Evolutionary conservation across 2,329 filamentous ascomycete species (phyloP).

Genomic region (Talaromyces sp.): DNA sequence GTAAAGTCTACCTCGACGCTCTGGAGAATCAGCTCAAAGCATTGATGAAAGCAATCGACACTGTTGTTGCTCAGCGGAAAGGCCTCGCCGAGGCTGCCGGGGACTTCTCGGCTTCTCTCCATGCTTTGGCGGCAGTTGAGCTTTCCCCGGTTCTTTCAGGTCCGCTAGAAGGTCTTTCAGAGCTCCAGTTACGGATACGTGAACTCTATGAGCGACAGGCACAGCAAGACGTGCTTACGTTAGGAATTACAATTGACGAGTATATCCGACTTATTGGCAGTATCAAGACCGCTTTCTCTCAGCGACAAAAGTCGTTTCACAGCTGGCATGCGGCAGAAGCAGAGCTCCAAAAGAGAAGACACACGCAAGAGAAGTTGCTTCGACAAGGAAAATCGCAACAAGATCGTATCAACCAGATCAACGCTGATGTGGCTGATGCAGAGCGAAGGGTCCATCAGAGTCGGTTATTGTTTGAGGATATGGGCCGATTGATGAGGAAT

Average conservation of each 20-base stretch:
- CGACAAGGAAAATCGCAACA: conserved; percentile 94
- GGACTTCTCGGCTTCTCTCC: conserved; percentile 90
- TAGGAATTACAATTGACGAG: conserved; percentile 96
- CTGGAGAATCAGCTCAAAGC: conserved; percentile 88
- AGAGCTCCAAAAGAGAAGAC: conserved; percentile 84
- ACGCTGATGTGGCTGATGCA: conserved; percentile 89
- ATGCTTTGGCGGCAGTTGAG: conserved; percentile 87
- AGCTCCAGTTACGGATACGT: conserved; percentile 87
- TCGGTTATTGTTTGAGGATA: conserved; percentile 88
- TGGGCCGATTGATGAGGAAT: conserved; percentile 86
- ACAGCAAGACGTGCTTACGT: conserved; percentile 91
- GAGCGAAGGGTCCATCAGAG: conserved; percentile 91
- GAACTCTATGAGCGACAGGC: conserved; percentile 96
- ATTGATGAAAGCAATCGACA: conserved; percentile 88
- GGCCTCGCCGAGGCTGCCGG: conserved; percentile 88
- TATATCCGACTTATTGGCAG: conserved; percentile 95
- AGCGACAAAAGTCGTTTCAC: conserved; percentile 93
- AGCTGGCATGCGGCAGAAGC: conserved; percentile 89
- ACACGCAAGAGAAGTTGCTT: conserved; percentile 88
- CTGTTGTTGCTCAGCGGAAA: conserved; percentile 87
- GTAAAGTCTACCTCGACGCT: conserved; percentile 89
- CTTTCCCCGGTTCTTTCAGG: conserved; percentile 83
- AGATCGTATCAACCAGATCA: conserved; percentile 87
- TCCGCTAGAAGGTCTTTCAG: conserved; percentile 85
- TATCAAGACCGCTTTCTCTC: conserved; percentile 86